phyloP scores from a whole-genome alignment of 352 stramenopile species.

The Paralagenidium karlingii region DNA sequence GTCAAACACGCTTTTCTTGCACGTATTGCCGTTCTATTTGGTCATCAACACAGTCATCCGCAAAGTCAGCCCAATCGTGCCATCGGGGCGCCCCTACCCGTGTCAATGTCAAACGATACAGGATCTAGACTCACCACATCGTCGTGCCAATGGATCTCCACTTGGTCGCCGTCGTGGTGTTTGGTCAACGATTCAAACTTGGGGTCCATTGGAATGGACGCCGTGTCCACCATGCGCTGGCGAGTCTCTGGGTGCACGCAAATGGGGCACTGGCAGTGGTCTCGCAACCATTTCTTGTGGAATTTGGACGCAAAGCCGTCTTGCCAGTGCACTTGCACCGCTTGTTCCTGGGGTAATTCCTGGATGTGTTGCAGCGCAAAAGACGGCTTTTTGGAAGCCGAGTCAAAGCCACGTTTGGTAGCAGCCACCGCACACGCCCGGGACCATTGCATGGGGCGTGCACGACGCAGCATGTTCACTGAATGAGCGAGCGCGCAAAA shows the following conservation, averaged over 20 bases:
- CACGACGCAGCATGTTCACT: too few relatives aligned
- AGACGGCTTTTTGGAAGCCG: too few relatives aligned
- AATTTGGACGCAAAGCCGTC: constrained; percentile 69
- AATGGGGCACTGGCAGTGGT: constrained; percentile 57
- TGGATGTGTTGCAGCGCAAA: too few relatives aligned
- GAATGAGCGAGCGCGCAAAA: too few relatives aligned
- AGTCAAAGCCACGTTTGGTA: too few relatives aligned
- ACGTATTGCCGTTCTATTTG: constrained; percentile 33
- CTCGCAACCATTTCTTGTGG: constrained; percentile 77
- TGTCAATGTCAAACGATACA: not conserved
- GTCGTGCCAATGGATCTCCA: constrained; percentile 48
- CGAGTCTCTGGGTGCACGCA: constrained; percentile 60
- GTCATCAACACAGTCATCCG: not conserved
- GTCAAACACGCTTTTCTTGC: constrained; percentile 47
- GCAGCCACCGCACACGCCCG: too few relatives aligned
- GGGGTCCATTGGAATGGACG: constrained; percentile 51
- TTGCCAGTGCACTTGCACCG: constrained; percentile 55
- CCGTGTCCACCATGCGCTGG: constrained; percentile 67
- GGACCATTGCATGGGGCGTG: too few relatives aligned
- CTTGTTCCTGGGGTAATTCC: too few relatives aligned
- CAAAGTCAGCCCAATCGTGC: not conserved
- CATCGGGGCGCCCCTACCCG: not conserved
- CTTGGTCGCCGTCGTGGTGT: constrained; percentile 10
- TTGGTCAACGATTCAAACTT: constrained; percentile 7
- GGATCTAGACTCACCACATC: constrained; percentile 25